A percentile compares a stretch with the other conserved stretches of the same genome.
phyloP scores from a whole-genome alignment of 1,139 yeast species.

The Pneumocystis murina region DNA sequence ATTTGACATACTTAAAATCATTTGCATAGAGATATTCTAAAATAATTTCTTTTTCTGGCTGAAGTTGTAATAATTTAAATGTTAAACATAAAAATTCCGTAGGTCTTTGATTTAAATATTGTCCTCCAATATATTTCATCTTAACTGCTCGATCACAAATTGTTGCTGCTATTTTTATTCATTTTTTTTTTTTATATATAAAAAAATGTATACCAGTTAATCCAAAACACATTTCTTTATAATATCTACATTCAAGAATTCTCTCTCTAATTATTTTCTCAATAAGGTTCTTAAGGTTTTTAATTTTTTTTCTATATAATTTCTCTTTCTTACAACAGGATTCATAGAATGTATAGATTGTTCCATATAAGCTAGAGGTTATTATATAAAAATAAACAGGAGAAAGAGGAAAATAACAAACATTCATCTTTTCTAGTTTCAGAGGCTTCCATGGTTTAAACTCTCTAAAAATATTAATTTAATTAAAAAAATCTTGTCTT shows the following conservation, averaged over 20 bases:
- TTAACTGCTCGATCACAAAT: slow-evolving; percentile 33
- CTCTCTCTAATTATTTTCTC: slow-evolving; percentile 59
- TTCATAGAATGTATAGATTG: slow-evolving; percentile 4
- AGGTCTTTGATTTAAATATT: slow-evolving; percentile 38
- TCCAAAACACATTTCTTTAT: slow-evolving; percentile 48
- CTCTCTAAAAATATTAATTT: too few species aligned
- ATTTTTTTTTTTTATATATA: not conserved
- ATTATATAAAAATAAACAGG: not conserved
- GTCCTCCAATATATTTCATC: slow-evolving; percentile 33
- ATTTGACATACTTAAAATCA: slow-evolving; percentile 38
- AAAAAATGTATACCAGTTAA: slow-evolving; percentile 27
- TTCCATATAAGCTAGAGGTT: not conserved
- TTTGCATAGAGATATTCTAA: slow-evolving; percentile 38
- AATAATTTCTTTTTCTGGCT: slow-evolving; percentile 42
- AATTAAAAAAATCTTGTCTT: too few species aligned
- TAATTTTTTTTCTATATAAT: not conserved
- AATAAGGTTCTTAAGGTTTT: slow-evolving; percentile 24
- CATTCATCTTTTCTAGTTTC: too few species aligned
- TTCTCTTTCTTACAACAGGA: not conserved
- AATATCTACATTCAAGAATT: slow-evolving; percentile 51
- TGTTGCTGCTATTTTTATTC: slow-evolving; percentile 28
- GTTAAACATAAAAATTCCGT: slow-evolving; percentile 51
- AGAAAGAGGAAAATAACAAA: not conserved
- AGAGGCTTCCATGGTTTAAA: too few species aligned
- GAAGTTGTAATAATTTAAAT: slow-evolving; percentile 47